phyloP scores from a whole-genome alignment of 257 asterid genomes.

The Rhazya stricta region DNA sequence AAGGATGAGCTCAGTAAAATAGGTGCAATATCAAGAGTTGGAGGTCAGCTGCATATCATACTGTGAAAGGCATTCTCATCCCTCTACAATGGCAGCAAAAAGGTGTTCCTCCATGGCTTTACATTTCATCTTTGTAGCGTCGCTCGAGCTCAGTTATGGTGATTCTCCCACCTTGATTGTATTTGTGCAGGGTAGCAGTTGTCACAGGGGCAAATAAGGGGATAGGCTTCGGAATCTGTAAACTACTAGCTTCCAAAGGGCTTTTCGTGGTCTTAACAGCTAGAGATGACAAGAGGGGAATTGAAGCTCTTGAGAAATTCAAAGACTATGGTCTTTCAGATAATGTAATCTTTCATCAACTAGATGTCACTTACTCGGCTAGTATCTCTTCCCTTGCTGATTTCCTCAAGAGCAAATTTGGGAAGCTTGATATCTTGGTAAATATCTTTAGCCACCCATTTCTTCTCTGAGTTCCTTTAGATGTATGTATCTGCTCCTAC shows the following conservation, averaged over 20 bases:
- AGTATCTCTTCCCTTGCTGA: conserved; percentile 14
- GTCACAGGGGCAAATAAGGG: conserved; percentile 1
- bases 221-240: conserved; percentile 9
- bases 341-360: conserved; percentile 9
- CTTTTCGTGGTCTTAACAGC: conserved; percentile 21
- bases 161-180: too few species aligned
- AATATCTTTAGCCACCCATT: background rate
- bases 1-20: too few species aligned
- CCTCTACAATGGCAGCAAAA: too few species aligned
- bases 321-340: conserved; percentile 10
- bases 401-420: background rate
- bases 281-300: conserved; percentile 20
- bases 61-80: too few species aligned
- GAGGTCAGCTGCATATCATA: too few species aligned
- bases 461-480: too few species aligned
- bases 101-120: too few species aligned
- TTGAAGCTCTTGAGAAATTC: conserved; percentile 19
- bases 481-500: too few species aligned
- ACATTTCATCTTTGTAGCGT: too few species aligned
- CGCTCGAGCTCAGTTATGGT: too few species aligned
- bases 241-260: conserved; percentile 18
- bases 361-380: conserved; percentile 7
- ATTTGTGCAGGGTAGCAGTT: conserved; percentile 8
- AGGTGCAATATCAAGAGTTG: too few species aligned
- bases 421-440: conserved; percentile 5